Base-by-base conservation (phyloP, 306 rosid species). In the Citrullus mucosospermus region DNA sequence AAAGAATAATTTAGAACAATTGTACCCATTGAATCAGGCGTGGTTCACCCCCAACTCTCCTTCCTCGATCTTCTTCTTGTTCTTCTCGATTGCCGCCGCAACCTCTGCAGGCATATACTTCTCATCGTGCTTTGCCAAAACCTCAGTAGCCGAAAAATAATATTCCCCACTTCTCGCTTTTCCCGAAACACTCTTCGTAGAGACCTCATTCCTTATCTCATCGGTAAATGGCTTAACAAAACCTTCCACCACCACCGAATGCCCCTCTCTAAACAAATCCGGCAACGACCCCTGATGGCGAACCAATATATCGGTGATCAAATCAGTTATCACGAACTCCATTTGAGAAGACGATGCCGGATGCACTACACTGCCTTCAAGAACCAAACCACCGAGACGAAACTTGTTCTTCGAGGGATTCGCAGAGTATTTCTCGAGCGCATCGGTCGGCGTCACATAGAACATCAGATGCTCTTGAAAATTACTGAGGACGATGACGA, bases 81-180 rank as follows among this genome's bases (percentile, higher is more conserved):
- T 95, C 90, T 88, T 95, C 92, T 95, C 97, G 18, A 95, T 88
- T 3, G 95, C 96, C 0, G 89, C 90, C 0, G 93, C 97, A 28
- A 95, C 96, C 63, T 95, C 97, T 46, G 83, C 73, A 0, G 96
- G 98, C 98, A 90, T 92, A 75, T 94, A 94, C 90, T 94, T 92
- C 88, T 94, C 98, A 30, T 91, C 98, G 13, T 90, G 98, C 93
- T 94, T 94, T 0, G 98, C 98, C 77, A 92, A 84, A 76, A 94
- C 98, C 87, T 92, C 98, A 0, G 86, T 82, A 1, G 99, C 99
- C 10, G 88, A 50, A 68, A 95, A 92, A 50, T 89, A 95, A 72
- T 85, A 95, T 4, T 91, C 92, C 9, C 84, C 88, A 0, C 66
- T 81, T 82, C 97, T 85, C 0, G 99, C 99, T 83, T 92, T 95